Conservation (phyloP, 352 stramenopile species). For the Phytophthora sp. region DNA sequence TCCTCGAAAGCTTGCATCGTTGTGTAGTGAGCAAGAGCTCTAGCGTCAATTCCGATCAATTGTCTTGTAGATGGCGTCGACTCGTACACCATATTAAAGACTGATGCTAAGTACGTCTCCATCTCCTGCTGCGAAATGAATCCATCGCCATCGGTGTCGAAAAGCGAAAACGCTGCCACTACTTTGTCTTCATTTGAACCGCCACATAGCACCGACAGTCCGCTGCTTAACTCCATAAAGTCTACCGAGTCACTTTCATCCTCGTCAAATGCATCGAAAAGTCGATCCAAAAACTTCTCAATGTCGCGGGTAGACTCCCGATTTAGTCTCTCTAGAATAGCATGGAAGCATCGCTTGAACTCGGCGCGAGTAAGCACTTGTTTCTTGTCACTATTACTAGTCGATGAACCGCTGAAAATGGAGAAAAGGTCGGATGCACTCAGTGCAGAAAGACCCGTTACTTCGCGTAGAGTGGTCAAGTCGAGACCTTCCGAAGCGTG, state of each 20-base stretch:
- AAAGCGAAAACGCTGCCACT: slow-evolving; percentile 79
- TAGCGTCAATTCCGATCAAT: slow-evolving; percentile 56
- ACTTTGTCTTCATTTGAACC: slow-evolving; percentile 82
- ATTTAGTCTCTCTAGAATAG: slow-evolving; percentile 66
- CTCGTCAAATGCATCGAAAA: slow-evolving; percentile 84
- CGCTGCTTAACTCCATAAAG: slow-evolving; percentile 79
- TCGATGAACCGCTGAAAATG: slow-evolving; percentile 51
- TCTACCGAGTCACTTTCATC: slow-evolving; percentile 74
- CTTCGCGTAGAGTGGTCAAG: slow-evolving; percentile 48
- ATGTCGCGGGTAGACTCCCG: slow-evolving; percentile 58
- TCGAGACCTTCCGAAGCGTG: slow-evolving; percentile 26
- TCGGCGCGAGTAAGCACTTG: slow-evolving; percentile 58
- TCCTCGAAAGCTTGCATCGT: slow-evolving; percentile 85
- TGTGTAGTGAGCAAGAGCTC: slow-evolving; percentile 71
- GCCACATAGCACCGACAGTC: slow-evolving; percentile 78
- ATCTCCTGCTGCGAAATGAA: slow-evolving; percentile 87
- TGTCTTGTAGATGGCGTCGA: slow-evolving; percentile 38
- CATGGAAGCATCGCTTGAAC: slow-evolving; percentile 76
- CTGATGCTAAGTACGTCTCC: slow-evolving; percentile 75
- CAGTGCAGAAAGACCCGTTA: slow-evolving; percentile 59
- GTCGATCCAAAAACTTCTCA: slow-evolving; percentile 62
- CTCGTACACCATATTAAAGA: slow-evolving; percentile 78
- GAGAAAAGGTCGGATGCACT: slow-evolving; percentile 67
- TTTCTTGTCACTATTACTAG: slow-evolving; percentile 10
- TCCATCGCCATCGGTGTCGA: slow-evolving; percentile 83